phyloP scores from a whole-genome alignment of 805 yeast genomes.

The Kodamaea neixiangensis region DNA sequence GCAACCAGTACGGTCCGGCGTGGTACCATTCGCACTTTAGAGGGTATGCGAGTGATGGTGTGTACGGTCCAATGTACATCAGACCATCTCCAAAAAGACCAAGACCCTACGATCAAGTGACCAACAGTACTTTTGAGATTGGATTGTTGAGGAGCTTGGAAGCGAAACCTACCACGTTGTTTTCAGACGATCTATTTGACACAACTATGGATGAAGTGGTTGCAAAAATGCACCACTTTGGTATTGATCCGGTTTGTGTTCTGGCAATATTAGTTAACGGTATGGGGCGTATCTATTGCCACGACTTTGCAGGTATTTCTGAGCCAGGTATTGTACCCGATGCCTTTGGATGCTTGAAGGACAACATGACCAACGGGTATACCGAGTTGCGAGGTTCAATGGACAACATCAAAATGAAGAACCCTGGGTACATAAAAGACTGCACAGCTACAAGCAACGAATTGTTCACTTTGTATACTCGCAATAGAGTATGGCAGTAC shows the following conservation, averaged over 20 bases:
- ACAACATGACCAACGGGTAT: conserved; percentile 15
- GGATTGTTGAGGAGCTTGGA: conserved; percentile 29
- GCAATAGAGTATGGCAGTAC: conserved; percentile 24
- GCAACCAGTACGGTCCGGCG: conserved; percentile 46
- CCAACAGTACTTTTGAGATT: conserved; percentile 25
- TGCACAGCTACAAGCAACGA: conserved; percentile 24
- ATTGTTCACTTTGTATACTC: conserved; percentile 22
- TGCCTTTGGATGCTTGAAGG: conserved; percentile 23
- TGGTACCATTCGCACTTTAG: conserved; percentile 59
- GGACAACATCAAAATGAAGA: conserved; percentile 21
- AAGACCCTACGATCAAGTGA: conserved; percentile 35
- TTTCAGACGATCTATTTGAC: conserved; percentile 45
- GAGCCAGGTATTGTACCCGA: conserved; percentile 13
- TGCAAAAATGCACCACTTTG: conserved; percentile 32
- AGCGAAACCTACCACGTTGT: conserved; percentile 23
- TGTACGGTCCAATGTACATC: conserved; percentile 48
- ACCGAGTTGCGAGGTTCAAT: conserved; percentile 12
- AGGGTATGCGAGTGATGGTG: conserved; percentile 50
- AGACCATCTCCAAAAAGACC: conserved; percentile 32
- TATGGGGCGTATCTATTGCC: conserved; percentile 29
- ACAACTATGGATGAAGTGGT: conserved; percentile 33
- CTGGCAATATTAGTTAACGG: conserved; percentile 33
- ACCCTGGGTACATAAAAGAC: conserved; percentile 26
- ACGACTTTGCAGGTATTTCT: conserved; percentile 13
- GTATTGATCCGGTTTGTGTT: conserved; percentile 37